Evolutionary conservation across 2,329 filamentous ascomycete genomes (phyloP), one percentile per base, ranked within the genome.

Genomic region (Penicillium sp.): DNA sequence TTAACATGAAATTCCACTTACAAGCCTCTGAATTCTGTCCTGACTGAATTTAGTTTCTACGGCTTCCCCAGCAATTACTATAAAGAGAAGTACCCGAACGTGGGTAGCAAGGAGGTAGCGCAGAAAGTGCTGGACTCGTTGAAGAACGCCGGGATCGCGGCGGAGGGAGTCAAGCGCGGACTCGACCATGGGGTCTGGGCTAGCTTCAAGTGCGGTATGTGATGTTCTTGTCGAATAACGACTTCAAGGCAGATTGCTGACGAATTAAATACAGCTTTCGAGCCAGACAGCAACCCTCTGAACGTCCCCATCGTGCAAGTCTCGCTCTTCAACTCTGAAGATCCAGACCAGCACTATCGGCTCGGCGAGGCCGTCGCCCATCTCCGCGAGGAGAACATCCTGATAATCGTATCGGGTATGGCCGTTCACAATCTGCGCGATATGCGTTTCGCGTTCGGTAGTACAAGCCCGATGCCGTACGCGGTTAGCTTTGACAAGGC

Each of bases 141-240:
- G 5, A 69, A 72, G 3, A 64, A 76, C 4, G 78, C 80, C 0
- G 82, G 80, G 1, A 84, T 88, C 56, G 72, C 79, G 45, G 78
- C 80, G 1, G 72, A 80, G 52, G 78, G 78, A 2, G 78, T 83
- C 0, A 77, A 80, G 38, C 74, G 86, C 34, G 87, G 86, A 0
- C 73, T 89, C 1, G 87, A 90, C 60, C 87, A 90, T 63, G 87
- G 87, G 16, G 85, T 89, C 19, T 90, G 85, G 77, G 83, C 80
- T 0, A 80, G 81, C 10, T 89, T 89, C 65, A 78, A 77, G 54
- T 73, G 69, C 54, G 72, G 73, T 77, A 66, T 29, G 72, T 68
- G 7, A 12, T 12, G 1, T 33, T 14, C 33, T 6, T 22, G 30
- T n/a, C 3, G 16, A 42, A 29, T 13, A 36, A 25, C 13, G 16